phyloP scores from a whole-genome alignment of 1,139 yeast species.

The Candida sp. region DNA sequence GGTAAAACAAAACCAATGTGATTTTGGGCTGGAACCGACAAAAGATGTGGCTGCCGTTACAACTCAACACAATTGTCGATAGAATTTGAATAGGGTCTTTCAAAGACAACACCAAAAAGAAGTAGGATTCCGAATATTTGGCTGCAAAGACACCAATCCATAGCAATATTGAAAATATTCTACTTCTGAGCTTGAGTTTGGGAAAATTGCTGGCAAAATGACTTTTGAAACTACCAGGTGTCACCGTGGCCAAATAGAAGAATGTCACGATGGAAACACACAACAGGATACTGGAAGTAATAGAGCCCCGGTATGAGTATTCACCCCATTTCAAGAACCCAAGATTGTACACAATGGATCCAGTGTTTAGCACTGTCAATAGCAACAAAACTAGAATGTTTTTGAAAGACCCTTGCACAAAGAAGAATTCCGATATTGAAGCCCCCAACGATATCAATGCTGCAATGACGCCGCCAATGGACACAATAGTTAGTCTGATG shows the following conservation, averaged over 20 bases:
- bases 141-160: conserved; percentile 76
- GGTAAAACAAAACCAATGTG: conserved; percentile 55
- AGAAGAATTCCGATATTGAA: conserved; percentile 61
- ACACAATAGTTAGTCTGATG: conserved; percentile 28
- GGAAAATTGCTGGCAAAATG: conserved; percentile 51
- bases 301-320: conserved; percentile 51
- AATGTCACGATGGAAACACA: conserved; percentile 63
- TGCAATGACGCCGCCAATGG: conserved; percentile 76
- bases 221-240: conserved; percentile 40
- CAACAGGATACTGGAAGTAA: conserved; percentile 62
- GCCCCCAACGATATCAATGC: conserved; percentile 69
- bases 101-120: conserved; percentile 76
- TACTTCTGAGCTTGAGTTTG: conserved; percentile 50
- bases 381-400: conserved; percentile 54
- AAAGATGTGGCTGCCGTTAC: conserved; percentile 60
- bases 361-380: conserved; percentile 51
- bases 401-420: conserved; percentile 74
- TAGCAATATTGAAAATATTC: conserved; percentile 59
- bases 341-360: conserved; percentile 68
- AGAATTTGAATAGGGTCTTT: conserved; percentile 80
- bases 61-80: conserved; percentile 56
- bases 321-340: conserved; percentile 55
- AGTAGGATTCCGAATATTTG: conserved; percentile 80
- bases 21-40: conserved; percentile 67
- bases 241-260: conserved; percentile 56